Conservation (phyloP, 306 rosid species). For the Vicia sativa region DNA sequence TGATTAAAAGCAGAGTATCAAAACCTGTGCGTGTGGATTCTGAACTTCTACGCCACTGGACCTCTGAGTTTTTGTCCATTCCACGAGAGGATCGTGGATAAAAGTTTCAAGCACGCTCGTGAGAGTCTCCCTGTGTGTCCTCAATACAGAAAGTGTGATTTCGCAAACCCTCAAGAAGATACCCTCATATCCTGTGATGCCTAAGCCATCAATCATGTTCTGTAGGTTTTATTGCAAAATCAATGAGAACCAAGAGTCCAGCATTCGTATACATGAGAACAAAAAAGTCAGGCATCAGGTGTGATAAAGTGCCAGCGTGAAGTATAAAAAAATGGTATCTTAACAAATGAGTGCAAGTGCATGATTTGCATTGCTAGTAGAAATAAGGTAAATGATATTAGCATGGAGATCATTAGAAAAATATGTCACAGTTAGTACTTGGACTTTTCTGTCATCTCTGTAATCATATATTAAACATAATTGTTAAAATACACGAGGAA, state of each 20-base stretch:
- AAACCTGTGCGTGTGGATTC: constrained; percentile 98
- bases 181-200: constrained; percentile 96
- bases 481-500: too few species aligned
- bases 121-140: constrained; percentile 93
- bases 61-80: constrained; percentile 94
- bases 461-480: not conserved
- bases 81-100: constrained; percentile 96
- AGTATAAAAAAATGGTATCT: constrained; percentile 11
- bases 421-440: not conserved
- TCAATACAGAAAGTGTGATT: constrained; percentile 87
- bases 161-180: constrained; percentile 88
- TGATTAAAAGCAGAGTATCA: constrained; percentile 27
- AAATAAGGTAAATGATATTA: constrained; percentile 19
- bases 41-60: constrained; percentile 95
- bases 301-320: constrained; percentile 8
- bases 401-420: not conserved
- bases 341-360: not conserved
- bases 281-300: constrained; percentile 33
- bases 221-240: constrained; percentile 47
- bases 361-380: not conserved
- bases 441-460: not conserved
- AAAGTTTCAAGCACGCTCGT: constrained; percentile 97
- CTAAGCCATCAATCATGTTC: constrained; percentile 99
- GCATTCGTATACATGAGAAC: constrained; percentile 28
- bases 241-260: constrained; percentile 36